These are phyloP conservation scores for Borovskyia barvae DNA, from an alignment of 208 protist species.

Conservation along the genomic window DNA sequence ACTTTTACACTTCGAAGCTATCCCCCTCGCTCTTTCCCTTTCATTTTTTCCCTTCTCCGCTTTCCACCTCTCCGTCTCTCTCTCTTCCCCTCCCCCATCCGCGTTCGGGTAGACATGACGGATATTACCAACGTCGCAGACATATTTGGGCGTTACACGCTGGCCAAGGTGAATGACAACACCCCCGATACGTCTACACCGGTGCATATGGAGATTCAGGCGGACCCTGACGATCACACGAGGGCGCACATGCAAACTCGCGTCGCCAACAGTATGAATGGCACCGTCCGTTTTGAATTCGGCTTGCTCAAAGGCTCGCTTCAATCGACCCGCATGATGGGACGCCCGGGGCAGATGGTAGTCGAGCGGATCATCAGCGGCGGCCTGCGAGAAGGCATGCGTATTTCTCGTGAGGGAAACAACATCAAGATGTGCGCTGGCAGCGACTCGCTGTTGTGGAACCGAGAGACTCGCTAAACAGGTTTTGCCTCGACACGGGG, in stretches of 20 bases:
- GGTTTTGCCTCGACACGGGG: not conserved
- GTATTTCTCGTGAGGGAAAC: slow-evolving; percentile 17
- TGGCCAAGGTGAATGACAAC: slow-evolving; percentile 30
- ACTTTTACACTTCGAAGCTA: no score
- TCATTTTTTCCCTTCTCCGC: not conserved
- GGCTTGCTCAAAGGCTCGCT: slow-evolving; percentile 38
- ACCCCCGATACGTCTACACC: not conserved
- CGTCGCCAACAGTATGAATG: slow-evolving; percentile 39
- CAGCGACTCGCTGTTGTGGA: slow-evolving; percentile 31
- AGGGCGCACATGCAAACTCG: slow-evolving; percentile 15
- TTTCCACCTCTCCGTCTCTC: no score
- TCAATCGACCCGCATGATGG: slow-evolving; percentile 41
- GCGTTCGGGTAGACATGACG: no score
- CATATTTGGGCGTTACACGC: slow-evolving; percentile 23
- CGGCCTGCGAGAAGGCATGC: slow-evolving; percentile 41
- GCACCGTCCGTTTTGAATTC: slow-evolving; percentile 17
- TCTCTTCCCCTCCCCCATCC: not conserved
- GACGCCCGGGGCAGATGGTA: slow-evolving; percentile 26
- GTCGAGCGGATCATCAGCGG: slow-evolving; percentile 35
- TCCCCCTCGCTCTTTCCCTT: no score
- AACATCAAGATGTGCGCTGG: slow-evolving; percentile 28
- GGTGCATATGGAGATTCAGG: slow-evolving; percentile 11
- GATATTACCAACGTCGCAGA: not conserved
- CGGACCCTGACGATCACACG: not conserved
- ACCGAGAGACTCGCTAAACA: not conserved